Percentiles rank a stretch among this genome's conserved stretches.
phyloP scores from a whole-genome alignment of 805 yeast genomes.

The Candida schatavii region DNA sequence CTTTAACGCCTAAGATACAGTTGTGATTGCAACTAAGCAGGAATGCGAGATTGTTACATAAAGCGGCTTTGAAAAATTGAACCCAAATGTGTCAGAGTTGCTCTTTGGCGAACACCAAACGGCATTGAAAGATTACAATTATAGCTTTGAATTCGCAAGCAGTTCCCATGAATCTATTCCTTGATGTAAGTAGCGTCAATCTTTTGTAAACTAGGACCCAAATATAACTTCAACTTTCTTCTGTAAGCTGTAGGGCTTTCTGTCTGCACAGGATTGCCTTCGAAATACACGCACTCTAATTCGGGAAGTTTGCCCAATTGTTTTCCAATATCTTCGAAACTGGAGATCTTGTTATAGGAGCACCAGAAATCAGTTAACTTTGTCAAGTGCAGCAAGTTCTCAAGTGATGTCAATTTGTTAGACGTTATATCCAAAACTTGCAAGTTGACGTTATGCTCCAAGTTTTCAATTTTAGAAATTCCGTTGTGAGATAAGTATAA shows the following conservation, averaged over 20 bases:
- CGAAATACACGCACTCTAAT: slow-evolving; percentile 88
- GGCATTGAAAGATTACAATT: too few relatives aligned
- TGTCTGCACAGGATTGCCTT: slow-evolving; percentile 84
- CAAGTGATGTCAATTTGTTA: slow-evolving; percentile 61
- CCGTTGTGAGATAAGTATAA: slow-evolving; percentile 86
- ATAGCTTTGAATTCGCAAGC: too few relatives aligned
- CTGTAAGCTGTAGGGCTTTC: slow-evolving; percentile 78
- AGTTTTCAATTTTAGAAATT: slow-evolving; percentile 67
- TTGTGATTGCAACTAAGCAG: too few relatives aligned
- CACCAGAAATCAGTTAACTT: slow-evolving; percentile 94
- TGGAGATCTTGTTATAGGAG: slow-evolving; percentile 66
- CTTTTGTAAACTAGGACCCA: slow-evolving; percentile 71
- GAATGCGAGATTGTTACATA: too few relatives aligned
- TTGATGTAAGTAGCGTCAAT: slow-evolving; percentile 84
- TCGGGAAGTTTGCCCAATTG: slow-evolving; percentile 61
- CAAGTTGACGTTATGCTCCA: slow-evolving; percentile 67
- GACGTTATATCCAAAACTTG: slow-evolving; percentile 78
- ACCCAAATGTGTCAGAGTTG: too few relatives aligned
- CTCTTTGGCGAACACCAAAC: too few relatives aligned
- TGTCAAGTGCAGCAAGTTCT: slow-evolving; percentile 60
- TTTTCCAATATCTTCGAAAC: slow-evolving; percentile 65
- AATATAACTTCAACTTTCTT: slow-evolving; percentile 70
- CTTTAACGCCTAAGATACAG: too few relatives aligned
- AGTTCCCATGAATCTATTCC: slow-evolving; percentile 2
- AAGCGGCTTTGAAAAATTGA: too few relatives aligned